Percentiles rank a stretch among this genome's conserved stretches.
phyloP scores from a whole-genome alignment of 2,329 filamentous ascomycete genomes.

The Colletotrichum sp. region DNA sequence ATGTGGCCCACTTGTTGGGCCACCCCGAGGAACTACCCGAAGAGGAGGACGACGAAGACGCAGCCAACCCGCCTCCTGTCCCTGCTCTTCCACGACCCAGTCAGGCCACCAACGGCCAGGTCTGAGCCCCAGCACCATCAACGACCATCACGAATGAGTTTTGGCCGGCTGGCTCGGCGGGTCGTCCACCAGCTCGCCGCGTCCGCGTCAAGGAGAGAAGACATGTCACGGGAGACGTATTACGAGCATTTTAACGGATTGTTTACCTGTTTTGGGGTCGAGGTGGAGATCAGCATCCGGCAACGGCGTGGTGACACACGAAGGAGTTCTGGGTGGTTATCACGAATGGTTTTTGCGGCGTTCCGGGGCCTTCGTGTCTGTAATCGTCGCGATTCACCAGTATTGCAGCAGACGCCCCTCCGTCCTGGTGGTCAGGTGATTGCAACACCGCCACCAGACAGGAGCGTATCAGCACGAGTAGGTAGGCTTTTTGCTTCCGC shows the following conservation, averaged over 20 bases:
- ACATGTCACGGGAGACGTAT: background rate
- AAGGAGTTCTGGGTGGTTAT: slow-evolving; percentile 23
- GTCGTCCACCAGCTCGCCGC: background rate
- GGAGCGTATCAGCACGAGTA: slow-evolving; percentile 13
- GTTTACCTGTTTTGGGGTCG: slow-evolving; percentile 12
- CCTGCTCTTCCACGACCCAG: slow-evolving; percentile 45
- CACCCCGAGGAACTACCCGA: slow-evolving; percentile 72
- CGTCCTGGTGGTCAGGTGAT: background rate
- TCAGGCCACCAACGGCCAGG: slow-evolving; percentile 20
- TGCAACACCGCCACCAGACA: background rate
- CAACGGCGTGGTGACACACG: slow-evolving; percentile 20
- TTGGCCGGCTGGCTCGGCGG: background rate
- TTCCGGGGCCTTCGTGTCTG: slow-evolving; percentile 19
- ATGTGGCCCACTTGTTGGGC: slow-evolving; percentile 86
- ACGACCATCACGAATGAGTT: background rate
- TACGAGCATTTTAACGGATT: slow-evolving; percentile 14
- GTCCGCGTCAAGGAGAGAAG: background rate
- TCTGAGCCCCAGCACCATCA: background rate
- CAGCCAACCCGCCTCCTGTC: slow-evolving; percentile 38
- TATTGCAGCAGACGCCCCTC: slow-evolving; percentile 3
- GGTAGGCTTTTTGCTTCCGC: slow-evolving; percentile 18
- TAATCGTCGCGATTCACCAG: slow-evolving; percentile 1
- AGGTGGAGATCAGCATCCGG: slow-evolving; percentile 22
- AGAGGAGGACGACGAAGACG: slow-evolving; percentile 59
- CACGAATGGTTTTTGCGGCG: slow-evolving; percentile 20